These are phyloP conservation scores for Cyclotella atomus DNA, from an alignment of 108 stramenopile species.

Conservation along the genomic window DNA sequence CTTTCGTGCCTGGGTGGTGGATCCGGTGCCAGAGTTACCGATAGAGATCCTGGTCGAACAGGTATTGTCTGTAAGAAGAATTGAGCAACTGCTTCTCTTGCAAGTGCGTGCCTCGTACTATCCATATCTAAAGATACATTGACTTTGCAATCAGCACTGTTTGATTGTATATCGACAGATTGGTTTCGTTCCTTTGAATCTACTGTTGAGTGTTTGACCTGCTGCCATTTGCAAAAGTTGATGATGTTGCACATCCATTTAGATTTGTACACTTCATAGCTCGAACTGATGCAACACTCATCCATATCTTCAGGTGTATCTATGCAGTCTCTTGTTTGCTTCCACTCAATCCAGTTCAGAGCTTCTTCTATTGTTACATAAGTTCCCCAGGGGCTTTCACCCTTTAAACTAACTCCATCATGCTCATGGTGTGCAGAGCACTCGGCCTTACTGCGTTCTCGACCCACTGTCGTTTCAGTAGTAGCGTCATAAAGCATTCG, in stretches of 20 bases:
- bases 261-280: slow-evolving; percentile 14
- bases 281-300: background rate
- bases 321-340: background rate
- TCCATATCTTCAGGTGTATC: background rate
- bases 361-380: slow-evolving; percentile 71
- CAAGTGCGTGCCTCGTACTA: slow-evolving; percentile 40
- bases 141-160: background rate
- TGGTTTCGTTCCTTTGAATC: slow-evolving; percentile 7
- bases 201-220: slow-evolving; percentile 1
- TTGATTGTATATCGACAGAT: no score
- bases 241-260: slow-evolving; percentile 23
- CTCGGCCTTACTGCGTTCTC: background rate
- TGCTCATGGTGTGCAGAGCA: background rate
- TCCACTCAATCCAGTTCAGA: slow-evolving; percentile 43
- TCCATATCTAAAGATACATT: slow-evolving; percentile 26
- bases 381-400: slow-evolving; percentile 68
- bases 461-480: background rate
- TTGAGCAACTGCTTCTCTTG: slow-evolving; percentile 43
- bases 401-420: background rate
- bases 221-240: slow-evolving; percentile 6
- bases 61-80: slow-evolving; percentile 45
- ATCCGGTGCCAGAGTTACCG: background rate
- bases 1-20: slow-evolving; percentile 10
- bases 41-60: slow-evolving; percentile 2
- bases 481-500: slow-evolving; percentile 41